Conservation (phyloP, 495 filamentous ascomycete genomes). For the Penicillium macrosclerotiorum region DNA sequence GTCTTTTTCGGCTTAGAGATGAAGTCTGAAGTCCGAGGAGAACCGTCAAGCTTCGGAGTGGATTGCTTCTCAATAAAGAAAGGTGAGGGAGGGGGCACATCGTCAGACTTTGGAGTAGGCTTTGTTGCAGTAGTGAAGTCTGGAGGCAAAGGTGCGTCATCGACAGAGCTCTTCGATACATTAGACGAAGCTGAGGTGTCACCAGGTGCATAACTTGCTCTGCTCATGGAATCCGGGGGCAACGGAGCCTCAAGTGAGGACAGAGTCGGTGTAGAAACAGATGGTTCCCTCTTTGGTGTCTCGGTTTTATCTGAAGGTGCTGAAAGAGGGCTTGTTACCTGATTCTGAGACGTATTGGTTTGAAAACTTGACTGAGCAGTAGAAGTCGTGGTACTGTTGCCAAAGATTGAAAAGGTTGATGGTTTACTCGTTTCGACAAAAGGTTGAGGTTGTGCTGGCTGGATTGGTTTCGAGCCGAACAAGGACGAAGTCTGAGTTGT, state of each 20-base stretch:
- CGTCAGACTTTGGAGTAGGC: constrained; percentile 2
- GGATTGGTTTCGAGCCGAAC: constrained; percentile 33
- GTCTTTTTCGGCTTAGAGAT: constrained; percentile 18
- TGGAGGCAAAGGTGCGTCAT: constrained; percentile 39
- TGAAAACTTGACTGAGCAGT: constrained; percentile 3
- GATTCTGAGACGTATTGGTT: constrained; percentile 21
- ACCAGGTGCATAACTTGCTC: constrained; percentile 58
- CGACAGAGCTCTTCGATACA: constrained; percentile 45
- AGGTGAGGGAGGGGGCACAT: constrained; percentile 14
- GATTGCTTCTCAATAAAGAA: constrained; percentile 39
- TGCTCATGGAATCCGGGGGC: constrained; percentile 76
- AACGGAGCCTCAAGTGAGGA: constrained; percentile 54
- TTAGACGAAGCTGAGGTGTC: constrained; percentile 70
- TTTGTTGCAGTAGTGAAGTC: constrained; percentile 19
- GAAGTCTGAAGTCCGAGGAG: constrained; percentile 34
- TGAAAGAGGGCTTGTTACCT: constrained; percentile 30
- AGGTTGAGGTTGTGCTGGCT: constrained; percentile 29
- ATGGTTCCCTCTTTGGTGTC: constrained; percentile 23
- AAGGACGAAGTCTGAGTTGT: constrained; percentile 25
- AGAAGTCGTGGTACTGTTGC: constrained; percentile 12
- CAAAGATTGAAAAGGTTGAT: constrained; percentile 40
- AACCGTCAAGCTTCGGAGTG: constrained; percentile 25
- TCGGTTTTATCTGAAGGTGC: constrained; percentile 40
- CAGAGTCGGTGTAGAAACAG: constrained; percentile 22
- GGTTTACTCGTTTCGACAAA: constrained; percentile 34